Base-by-base conservation (phyloP, 352 stramenopile species). In the Globisporangium spinosum region DNA sequence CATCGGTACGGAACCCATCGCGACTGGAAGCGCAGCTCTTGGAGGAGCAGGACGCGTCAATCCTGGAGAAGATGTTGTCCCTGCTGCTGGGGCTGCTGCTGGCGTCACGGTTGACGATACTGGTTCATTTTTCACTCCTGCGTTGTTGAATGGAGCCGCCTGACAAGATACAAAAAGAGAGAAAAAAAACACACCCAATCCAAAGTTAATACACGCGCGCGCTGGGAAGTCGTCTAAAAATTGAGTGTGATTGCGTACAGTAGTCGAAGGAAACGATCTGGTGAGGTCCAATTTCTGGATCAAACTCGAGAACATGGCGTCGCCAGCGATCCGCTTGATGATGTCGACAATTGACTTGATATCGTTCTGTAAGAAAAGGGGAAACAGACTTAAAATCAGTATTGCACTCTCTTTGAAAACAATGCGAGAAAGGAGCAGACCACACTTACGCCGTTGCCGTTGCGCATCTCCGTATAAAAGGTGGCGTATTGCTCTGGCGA, bases 281-380 rank as follows among this genome's bases (percentile, higher is more conserved):
- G 86, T 85, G 17, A 93, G 73, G 29, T 94, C 83, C 72, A 95
- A 89, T 62, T 93, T 90, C 74, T 95, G 88, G 58, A 90, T 92
- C 13, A 95, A 75, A 20, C 73, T 89, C 5, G 82, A 83, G 64
- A 94, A 93, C 61, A 93, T 94, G 0, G 85, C 77, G 65, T 94
- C 85, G 56, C 88, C 88, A 0, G 83, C 80, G 63, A 90, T 90
- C 15, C 86, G 82, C 77, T 95, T 95, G 77, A 95, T 91, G 64
- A 93, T 93, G 53, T 95, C 88, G 47, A 94, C 80, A 65, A 95
- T 93, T 0, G 85, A 89, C 65, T 94, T 95, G 70, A 94, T 90
- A 64, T 95, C 86, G 20, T 93, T 94, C 83, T 91, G 65, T 40
- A 22, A 17, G 8, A 65, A 4, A 58, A 32, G 12, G 34, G 12